These are phyloP conservation scores for Pascua sp. DNA, from an alignment of 1,284 basidiomycete species.

Conservation along the genomic window DNA sequence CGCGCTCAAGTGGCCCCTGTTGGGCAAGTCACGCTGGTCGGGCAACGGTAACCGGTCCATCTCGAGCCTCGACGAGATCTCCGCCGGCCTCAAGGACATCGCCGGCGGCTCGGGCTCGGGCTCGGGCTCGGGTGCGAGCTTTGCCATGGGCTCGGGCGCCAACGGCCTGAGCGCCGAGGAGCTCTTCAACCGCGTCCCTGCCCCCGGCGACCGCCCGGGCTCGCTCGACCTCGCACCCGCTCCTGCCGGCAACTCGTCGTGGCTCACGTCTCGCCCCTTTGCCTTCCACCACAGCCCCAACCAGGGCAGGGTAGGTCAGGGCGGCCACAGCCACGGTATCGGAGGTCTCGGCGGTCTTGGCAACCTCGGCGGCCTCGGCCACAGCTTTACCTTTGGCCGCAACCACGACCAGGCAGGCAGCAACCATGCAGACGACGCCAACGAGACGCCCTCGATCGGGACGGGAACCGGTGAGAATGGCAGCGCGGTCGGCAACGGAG, in stretches of 20 bases:
- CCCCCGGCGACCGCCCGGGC: slow-evolving; percentile 4
- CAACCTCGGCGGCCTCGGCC: too few species aligned
- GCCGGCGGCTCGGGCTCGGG: background rate
- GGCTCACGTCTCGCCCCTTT: too few species aligned
- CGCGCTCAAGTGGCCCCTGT: slow-evolving; percentile 43
- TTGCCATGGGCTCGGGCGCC: background rate
- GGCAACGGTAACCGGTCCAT: slow-evolving; percentile 14
- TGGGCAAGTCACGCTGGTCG: slow-evolving; percentile 29
- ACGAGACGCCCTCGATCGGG: background rate
- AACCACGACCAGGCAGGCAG: background rate
- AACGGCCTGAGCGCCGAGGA: slow-evolving; percentile 17
- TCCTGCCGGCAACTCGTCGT: too few species aligned
- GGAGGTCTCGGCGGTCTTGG: too few species aligned
- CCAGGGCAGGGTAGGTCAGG: too few species aligned
- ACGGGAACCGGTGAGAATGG: background rate
- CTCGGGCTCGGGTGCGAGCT: background rate
- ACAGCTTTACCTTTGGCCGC: too few species aligned
- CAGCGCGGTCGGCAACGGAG: background rate
- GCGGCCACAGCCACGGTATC: too few species aligned
- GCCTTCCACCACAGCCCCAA: too few species aligned
- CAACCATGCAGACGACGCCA: too few species aligned
- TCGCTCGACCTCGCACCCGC: slow-evolving; percentile 7
- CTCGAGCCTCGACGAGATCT: slow-evolving; percentile 15
- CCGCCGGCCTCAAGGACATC: slow-evolving; percentile 13
- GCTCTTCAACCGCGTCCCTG: slow-evolving; percentile 21